Evolutionary conservation across 2,329 filamentous ascomycete genomes (phyloP), one percentile per base, ranked within the genome.

Genomic region (Fonsecaea pugnacius): DNA sequence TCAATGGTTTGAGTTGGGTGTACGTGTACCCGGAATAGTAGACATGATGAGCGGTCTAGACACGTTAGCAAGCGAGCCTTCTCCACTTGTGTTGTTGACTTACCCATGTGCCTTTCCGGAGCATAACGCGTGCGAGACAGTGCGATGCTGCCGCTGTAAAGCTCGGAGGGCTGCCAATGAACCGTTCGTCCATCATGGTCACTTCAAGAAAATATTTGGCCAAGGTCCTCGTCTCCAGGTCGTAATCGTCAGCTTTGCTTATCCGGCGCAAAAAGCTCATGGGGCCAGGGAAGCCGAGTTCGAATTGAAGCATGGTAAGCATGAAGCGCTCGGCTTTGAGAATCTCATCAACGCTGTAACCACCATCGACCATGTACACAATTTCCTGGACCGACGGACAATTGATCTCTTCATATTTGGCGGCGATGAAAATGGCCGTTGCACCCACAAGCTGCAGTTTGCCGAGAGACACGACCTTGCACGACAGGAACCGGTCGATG

Each of bases 381-480:
- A 99, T 96, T 81, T 99, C 95, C 67, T 90, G 86, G 24, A 99
- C 88, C 0, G 94, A 96, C 27, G 93, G 95, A 77, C 93, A 96
- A 78, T 96, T 96, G 81, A 99, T 97, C 80, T 99, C 95, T 78
- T 99, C 95, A 75, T 97, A 99, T 79, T 99, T 99, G 71, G 95
- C 91, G 12, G 95, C 95, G 66, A 99, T 89, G 72, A 98, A 93
- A 70, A 99, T 90, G 30, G 95, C 95, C 3, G 95, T 98, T 24
- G 95, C 94, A 53, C 95, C 95, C 58, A 98, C 95, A 16, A 99
- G 87, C 80, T 99, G 95, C 52, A 99, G 84, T 80, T 98, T 98
- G 67, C 90, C 91, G 14, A 98, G 85, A 1, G 95, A 98, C 36
- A 99, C 93, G 40, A 97, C 88, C 82, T 99, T 99, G 81, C 87